Evolutionary conservation across 257 asterid species (phyloP).

Genomic region (Haberlea rhodopensis): DNA sequence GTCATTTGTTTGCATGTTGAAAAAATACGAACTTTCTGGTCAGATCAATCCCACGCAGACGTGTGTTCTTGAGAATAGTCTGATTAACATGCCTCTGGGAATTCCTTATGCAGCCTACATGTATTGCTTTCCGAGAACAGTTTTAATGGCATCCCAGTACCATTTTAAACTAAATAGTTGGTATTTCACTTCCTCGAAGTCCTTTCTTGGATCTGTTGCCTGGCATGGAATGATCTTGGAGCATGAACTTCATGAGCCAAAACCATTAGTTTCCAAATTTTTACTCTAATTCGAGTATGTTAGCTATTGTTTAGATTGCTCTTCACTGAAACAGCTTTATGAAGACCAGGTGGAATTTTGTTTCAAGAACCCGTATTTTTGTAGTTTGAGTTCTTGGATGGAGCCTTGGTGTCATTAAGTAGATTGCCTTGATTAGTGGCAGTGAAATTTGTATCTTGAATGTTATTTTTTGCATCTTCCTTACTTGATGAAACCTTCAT

Average conservation of each 20-base stretch:
- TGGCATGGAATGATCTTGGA: background rate
- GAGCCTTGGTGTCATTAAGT: background rate
- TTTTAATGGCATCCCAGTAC: background rate
- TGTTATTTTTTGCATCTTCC: background rate
- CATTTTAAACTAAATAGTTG: constrained; percentile 1
- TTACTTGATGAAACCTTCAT: background rate
- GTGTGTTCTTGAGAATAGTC: background rate
- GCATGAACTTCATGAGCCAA: constrained; percentile 3
- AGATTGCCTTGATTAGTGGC: constrained; percentile 5
- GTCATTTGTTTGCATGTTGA: background rate
- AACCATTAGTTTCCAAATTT: background rate
- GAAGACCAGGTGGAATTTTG: background rate
- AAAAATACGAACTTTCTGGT: background rate
- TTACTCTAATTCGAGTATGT: background rate
- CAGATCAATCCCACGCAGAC: constrained; percentile 3
- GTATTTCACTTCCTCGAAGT: constrained; percentile 4
- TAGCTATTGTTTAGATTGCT: background rate
- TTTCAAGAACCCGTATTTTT: background rate
- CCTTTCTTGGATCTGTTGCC: background rate
- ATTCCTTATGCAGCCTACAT: no score
- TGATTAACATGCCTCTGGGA: constrained; percentile 1
- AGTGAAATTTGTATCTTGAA: background rate
- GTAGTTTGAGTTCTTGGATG: background rate
- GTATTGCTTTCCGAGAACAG: background rate
- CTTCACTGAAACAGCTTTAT: background rate